A percentile compares a stretch with the other conserved stretches of the same genome.
Conservation (phyloP, 2,329 filamentous ascomycete species). For the Rutstroemia sp. region DNA sequence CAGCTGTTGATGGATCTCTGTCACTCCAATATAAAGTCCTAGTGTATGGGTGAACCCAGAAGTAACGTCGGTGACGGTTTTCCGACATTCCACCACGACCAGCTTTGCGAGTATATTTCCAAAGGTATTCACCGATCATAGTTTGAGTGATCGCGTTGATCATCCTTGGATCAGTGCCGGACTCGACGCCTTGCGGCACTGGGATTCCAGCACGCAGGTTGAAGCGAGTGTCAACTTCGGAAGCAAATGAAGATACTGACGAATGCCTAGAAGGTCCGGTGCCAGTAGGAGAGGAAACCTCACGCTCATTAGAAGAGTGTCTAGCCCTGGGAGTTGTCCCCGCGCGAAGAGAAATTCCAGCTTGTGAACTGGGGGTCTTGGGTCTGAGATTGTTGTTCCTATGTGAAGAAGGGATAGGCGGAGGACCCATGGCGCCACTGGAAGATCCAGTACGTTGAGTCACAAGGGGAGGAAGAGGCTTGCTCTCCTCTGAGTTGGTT, state of each 20-base stretch:
- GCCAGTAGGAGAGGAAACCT: slow-evolving; percentile 41
- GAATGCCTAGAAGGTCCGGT: slow-evolving; percentile 55
- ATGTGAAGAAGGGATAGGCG: slow-evolving; percentile 71
- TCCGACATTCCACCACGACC: slow-evolving; percentile 84
- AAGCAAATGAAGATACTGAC: slow-evolving; percentile 91
- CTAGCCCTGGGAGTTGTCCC: slow-evolving; percentile 50
- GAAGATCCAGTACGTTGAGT: slow-evolving; percentile 49
- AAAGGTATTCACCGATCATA: slow-evolving; percentile 98
- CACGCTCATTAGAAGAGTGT: slow-evolving; percentile 41
- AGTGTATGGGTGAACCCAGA: slow-evolving; percentile 98
- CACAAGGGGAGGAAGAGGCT: slow-evolving; percentile 74
- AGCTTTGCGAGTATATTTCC: slow-evolving; percentile 96
- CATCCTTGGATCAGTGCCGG: slow-evolving; percentile 88
- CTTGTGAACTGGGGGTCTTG: slow-evolving; percentile 50
- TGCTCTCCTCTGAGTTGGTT: slow-evolving; percentile 57
- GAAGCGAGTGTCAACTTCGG: slow-evolving; percentile 87
- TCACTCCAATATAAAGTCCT: slow-evolving; percentile 96
- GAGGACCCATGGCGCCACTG: slow-evolving; percentile 65
- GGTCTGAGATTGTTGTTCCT: slow-evolving; percentile 40
- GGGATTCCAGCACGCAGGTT: slow-evolving; percentile 59
- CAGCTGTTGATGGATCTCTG: slow-evolving; percentile 71
- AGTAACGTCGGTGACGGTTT: slow-evolving; percentile 88
- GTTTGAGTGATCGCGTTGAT: slow-evolving; percentile 98
- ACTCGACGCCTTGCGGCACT: slow-evolving; percentile 52
- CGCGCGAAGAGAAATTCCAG: slow-evolving; percentile 33